A percentile compares a stretch with the other conserved stretches of the same genome.
Evolutionary conservation across 2,329 filamentous ascomycete genomes (phyloP).

Genomic region (Dothideomycetes sp.): DNA sequence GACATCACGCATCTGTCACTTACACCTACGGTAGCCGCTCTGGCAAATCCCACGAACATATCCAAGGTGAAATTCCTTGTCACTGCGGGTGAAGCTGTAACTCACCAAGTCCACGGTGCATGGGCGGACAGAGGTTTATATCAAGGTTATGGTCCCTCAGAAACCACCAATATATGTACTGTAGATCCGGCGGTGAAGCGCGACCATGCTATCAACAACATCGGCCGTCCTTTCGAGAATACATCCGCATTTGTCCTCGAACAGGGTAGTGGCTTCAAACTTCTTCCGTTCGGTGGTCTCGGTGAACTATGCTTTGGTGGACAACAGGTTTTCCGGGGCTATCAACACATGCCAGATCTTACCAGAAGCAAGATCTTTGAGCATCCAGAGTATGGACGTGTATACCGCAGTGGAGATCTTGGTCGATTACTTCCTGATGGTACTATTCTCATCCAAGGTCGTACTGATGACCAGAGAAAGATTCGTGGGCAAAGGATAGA

Average conservation of each 20-base stretch:
- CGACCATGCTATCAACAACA: conserved; percentile 58
- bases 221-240: conserved; percentile 66
- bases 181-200: conserved; percentile 52
- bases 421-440: conserved; percentile 71
- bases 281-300: conserved; percentile 60
- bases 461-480: conserved; percentile 73
- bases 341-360: conserved; percentile 55
- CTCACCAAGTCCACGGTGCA: conserved; percentile 55
- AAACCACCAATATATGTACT: conserved; percentile 82
- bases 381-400: conserved; percentile 57
- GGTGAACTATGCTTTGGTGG: conserved; percentile 86
- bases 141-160: conserved; percentile 77
- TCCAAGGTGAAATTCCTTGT: conserved; percentile 67
- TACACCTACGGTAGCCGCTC: conserved; percentile 73
- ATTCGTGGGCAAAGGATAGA: conserved; percentile 73
- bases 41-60: conserved; percentile 60
- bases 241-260: conserved; percentile 62
- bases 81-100: conserved; percentile 73
- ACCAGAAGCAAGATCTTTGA: conserved; percentile 59
- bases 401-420: conserved; percentile 78
- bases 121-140: conserved; percentile 63
- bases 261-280: conserved; percentile 34
- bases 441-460: conserved; percentile 61
- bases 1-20: conserved; percentile 71
- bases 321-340: conserved; percentile 66